phyloP scores from a whole-genome alignment of 2,329 filamentous ascomycete species.

The Nakataea oryzae region DNA sequence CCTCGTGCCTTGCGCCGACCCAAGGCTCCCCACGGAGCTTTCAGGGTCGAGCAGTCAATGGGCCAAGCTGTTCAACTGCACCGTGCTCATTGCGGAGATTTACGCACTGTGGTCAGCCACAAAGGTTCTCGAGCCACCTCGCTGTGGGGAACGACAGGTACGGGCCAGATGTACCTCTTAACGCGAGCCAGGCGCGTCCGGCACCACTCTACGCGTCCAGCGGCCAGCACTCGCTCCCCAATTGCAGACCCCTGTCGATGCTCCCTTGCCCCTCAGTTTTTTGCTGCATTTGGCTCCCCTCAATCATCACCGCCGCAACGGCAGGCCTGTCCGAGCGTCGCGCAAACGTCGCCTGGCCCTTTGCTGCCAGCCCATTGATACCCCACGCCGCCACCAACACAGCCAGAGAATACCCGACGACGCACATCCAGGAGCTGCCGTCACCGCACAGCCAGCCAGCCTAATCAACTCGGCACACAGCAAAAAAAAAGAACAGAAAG shows the following conservation, averaged over 20 bases:
- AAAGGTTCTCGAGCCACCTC: too few relatives aligned
- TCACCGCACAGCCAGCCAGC: not conserved
- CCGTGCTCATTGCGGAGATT: not conserved
- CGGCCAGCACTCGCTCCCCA: too few relatives aligned
- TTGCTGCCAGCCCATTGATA: not conserved
- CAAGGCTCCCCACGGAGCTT: not conserved
- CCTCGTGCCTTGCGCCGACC: not conserved
- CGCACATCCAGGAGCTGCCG: not conserved
- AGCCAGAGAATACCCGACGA: not conserved
- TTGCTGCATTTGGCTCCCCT: not conserved
- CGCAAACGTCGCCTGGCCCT: not conserved
- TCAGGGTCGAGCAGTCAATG: not conserved
- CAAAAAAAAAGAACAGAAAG: not conserved
- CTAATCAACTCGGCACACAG: too few relatives aligned
- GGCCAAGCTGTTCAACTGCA: not conserved
- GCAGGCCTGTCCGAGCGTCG: not conserved
- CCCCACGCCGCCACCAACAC: not conserved
- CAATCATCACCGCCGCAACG: not conserved
- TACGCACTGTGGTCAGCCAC: too few relatives aligned
- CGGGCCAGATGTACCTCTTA: not conserved
- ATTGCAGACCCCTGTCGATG: conserved; percentile 12
- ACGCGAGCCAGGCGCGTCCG: conserved; percentile 1
- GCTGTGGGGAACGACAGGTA: too few relatives aligned
- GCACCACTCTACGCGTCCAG: conserved; percentile 30
- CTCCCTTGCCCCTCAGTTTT: conserved; percentile 1